Conservation (phyloP, 2,329 filamentous ascomycete species). For the Penicillium brasilianum region DNA sequence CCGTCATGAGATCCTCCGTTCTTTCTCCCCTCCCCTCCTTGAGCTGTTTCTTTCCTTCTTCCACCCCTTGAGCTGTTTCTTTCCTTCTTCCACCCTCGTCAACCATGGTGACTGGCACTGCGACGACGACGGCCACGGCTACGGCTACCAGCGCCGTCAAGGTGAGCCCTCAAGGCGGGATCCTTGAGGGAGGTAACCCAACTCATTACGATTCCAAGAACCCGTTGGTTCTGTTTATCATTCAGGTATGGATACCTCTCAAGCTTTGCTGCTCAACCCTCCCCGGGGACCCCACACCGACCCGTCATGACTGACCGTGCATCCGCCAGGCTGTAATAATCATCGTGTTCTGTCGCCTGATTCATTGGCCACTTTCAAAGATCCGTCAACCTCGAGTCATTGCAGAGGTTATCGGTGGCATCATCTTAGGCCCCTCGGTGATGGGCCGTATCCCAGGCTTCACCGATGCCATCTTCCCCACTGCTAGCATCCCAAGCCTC, state of each 20-base stretch:
- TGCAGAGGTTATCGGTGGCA: constrained; percentile 82
- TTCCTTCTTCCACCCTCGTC: constrained; percentile 4
- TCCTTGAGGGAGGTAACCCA: constrained; percentile 74
- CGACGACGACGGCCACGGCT: constrained; percentile 23
- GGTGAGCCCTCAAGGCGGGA: constrained; percentile 64
- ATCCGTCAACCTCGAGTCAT: constrained; percentile 82
- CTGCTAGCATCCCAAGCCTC: constrained; percentile 73
- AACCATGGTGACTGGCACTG: constrained; percentile 31
- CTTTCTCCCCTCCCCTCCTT: constrained; percentile 8
- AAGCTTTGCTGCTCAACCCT: not conserved
- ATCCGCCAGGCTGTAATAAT: constrained; percentile 65
- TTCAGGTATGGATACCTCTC: constrained; percentile 60
- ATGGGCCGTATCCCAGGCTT: constrained; percentile 87
- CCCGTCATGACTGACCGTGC: not conserved
- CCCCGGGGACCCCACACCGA: not conserved
- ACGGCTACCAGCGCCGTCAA: constrained; percentile 12
- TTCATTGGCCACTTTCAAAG: constrained; percentile 77
- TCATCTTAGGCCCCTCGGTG: constrained; percentile 83
- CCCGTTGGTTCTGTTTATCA: constrained; percentile 76
- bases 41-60: not conserved
- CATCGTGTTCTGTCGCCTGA: constrained; percentile 72
- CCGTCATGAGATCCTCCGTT: constrained; percentile 4
- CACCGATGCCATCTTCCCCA: constrained; percentile 75
- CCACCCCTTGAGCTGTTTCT: constrained; percentile 2
- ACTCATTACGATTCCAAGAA: constrained; percentile 71